phyloP scores from a whole-genome alignment of 805 yeast genomes.

The Hemisphaericaspora nanyangensis region DNA sequence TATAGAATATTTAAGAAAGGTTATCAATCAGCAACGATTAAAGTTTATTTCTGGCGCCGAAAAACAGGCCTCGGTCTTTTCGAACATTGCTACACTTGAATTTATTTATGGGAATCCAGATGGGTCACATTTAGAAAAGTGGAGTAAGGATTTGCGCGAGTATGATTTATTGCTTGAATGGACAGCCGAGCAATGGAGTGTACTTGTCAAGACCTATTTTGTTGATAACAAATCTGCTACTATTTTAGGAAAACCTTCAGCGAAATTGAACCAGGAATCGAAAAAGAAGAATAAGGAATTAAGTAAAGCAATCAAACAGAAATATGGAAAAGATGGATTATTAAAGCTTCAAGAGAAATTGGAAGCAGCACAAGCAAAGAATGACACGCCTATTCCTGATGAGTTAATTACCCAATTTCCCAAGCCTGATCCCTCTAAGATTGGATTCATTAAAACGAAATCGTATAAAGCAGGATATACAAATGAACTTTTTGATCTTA shows the following conservation, averaged over 20 bases:
- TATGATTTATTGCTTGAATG: conserved; percentile 57
- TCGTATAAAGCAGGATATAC: conserved; percentile 56
- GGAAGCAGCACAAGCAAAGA: conserved; percentile 58
- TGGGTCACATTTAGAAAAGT: conserved; percentile 53
- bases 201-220: conserved; percentile 48
- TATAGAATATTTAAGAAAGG: conserved; percentile 59
- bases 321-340: conserved; percentile 61
- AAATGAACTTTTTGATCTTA: conserved; percentile 33
- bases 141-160: conserved; percentile 55
- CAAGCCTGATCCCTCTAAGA: conserved; percentile 70
- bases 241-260: conserved; percentile 71
- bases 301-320: conserved; percentile 44
- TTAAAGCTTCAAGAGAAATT: conserved; percentile 47
- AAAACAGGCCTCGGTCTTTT: conserved; percentile 55
- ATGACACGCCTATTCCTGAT: conserved; percentile 76
- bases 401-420: conserved; percentile 57
- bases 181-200: conserved; percentile 67
- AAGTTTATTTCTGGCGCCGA: conserved; percentile 60
- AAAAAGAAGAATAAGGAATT: conserved; percentile 51
- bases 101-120: conserved; percentile 73
- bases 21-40: conserved; percentile 61
- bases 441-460: conserved; percentile 65
- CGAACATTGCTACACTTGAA: conserved; percentile 68
- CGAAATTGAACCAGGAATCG: conserved; percentile 47
- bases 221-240: conserved; percentile 61